These are phyloP conservation scores for Naganishia friedmannii DNA, from an alignment of 768 basidiomycete species.

Conservation along the genomic window DNA sequence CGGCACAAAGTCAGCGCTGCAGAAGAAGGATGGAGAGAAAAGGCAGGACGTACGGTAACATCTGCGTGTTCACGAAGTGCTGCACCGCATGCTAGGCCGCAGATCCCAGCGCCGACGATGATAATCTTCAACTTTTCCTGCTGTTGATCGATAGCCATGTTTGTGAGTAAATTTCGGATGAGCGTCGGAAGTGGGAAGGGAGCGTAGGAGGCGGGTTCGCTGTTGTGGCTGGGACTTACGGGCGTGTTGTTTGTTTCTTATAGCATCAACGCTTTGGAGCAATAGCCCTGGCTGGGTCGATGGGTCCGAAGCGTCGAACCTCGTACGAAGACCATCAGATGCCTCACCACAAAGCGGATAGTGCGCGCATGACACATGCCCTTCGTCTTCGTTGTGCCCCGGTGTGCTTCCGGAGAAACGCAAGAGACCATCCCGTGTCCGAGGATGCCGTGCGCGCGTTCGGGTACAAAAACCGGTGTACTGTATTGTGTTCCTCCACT, in stretches of 20 bases:
- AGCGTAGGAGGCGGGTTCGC: not conserved
- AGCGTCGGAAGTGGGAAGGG: not conserved
- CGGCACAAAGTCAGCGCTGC: too few relatives aligned
- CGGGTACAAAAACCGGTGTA: too few relatives aligned
- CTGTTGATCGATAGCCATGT: not conserved
- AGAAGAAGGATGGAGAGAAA: not conserved
- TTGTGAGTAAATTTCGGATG: not conserved
- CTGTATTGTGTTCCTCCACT: too few relatives aligned
- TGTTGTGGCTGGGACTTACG: not conserved
- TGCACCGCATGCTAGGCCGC: slow-evolving; percentile 27
- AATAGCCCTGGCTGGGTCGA: too few relatives aligned
- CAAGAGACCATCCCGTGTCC: not conserved
- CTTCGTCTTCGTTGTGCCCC: too few relatives aligned
- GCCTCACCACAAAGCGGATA: too few relatives aligned
- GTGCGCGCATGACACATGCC: too few relatives aligned
- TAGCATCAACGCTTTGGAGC: not conserved
- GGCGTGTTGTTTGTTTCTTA: not conserved
- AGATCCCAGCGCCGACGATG: slow-evolving; percentile 30
- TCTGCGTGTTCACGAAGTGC: slow-evolving; percentile 24
- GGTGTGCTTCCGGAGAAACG: not conserved
- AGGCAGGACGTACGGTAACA: slow-evolving; percentile 25
- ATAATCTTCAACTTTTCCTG: slow-evolving; percentile 25
- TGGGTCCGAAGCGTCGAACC: too few relatives aligned
- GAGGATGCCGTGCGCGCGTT: not conserved
- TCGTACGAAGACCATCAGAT: too few relatives aligned